Conservation (phyloP, 1,284 basidiomycete genomes). For the Cerioporus squamosus region DNA sequence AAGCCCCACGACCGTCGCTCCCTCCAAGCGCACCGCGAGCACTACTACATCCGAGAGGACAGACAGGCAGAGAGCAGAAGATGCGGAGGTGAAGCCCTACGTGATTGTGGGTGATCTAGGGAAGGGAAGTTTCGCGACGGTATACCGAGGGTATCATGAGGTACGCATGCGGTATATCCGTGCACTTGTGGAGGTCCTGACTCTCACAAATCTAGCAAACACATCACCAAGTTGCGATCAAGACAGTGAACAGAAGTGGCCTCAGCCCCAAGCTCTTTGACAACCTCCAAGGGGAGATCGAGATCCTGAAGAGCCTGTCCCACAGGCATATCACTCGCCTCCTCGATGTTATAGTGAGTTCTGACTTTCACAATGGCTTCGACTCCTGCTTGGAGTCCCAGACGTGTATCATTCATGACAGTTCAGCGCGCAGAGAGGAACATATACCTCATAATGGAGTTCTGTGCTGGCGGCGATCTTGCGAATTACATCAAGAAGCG, state of each 20-base stretch:
- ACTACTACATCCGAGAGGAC: conserved; percentile 15
- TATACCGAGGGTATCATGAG: conserved; percentile 91
- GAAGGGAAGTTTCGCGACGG: conserved; percentile 95
- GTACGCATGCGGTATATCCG: conserved; percentile 47
- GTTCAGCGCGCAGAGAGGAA: conserved; percentile 86
- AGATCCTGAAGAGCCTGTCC: conserved; percentile 92
- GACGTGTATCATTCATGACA: neutral
- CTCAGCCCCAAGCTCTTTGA: conserved; percentile 94
- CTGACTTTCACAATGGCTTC: no score
- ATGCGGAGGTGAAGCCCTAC: conserved; percentile 74
- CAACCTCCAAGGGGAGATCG: conserved; percentile 97
- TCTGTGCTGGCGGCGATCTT: conserved; percentile 94
- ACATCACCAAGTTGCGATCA: conserved; percentile 86
- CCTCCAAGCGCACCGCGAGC: conserved; percentile 22
- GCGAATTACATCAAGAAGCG: conserved; percentile 96
- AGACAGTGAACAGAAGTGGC: conserved; percentile 90
- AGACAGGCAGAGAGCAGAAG: conserved; percentile 43
- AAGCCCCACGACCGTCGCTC: conserved; percentile 8
- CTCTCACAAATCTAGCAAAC: conserved; percentile 59
- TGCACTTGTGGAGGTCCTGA: neutral
- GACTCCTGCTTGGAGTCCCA: neutral
- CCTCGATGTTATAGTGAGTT: conserved; percentile 85
- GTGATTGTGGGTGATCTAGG: conserved; percentile 76
- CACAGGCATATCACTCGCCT: conserved; percentile 95
- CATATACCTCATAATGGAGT: conserved; percentile 99